phyloP scores from a whole-genome alignment of 2,329 filamentous ascomycete species.

The Pleochaeta shiraiana region DNA sequence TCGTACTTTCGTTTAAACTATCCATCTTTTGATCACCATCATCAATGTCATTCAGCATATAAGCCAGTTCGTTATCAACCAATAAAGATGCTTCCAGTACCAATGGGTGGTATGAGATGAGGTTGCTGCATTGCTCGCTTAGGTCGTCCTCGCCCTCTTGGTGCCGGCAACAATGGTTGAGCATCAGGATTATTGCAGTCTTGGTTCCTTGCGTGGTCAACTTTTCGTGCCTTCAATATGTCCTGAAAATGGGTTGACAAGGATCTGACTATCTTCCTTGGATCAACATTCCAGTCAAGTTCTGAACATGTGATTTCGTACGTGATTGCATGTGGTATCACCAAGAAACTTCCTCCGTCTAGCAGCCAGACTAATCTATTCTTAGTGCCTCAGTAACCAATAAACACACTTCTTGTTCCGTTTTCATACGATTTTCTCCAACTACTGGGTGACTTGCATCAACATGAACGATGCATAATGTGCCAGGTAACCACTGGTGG shows the following conservation, averaged over 20 bases:
- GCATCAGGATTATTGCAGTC: background rate
- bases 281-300: background rate
- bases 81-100: background rate
- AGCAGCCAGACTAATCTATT: background rate
- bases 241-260: background rate
- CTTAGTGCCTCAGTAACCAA: background rate
- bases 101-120: background rate
- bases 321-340: background rate
- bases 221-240: background rate
- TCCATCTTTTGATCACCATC: background rate
- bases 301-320: background rate
- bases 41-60: background rate
- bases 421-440: background rate
- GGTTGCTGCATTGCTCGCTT: background rate
- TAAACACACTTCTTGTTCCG: slow-evolving; percentile 3
- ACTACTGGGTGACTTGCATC: background rate
- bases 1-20: background rate
- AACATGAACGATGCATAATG: background rate
- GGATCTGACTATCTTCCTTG: background rate
- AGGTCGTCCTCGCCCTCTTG: background rate
- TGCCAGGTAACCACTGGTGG: background rate
- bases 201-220: background rate
- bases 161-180: background rate
- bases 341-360: background rate
- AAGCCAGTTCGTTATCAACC: background rate